phyloP scores from a whole-genome alignment of 2,329 filamentous ascomycete species.

The Elsinoe australis region DNA sequence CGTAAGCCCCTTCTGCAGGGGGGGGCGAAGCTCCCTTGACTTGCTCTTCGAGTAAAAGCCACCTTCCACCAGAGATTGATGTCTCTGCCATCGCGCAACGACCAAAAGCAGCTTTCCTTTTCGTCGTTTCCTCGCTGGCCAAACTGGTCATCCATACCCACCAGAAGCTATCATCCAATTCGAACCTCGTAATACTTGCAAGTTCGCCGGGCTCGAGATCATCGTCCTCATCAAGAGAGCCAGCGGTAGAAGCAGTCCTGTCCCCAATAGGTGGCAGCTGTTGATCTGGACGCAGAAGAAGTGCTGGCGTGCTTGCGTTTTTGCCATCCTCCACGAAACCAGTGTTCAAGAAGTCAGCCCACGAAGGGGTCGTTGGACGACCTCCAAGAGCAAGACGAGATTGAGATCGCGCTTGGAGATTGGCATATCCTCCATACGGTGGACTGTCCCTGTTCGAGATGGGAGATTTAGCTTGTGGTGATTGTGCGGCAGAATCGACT shows the following conservation, averaged over 20 bases:
- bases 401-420: slow-evolving; percentile 13
- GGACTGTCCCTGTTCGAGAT: slow-evolving; percentile 12
- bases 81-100: slow-evolving; percentile 91
- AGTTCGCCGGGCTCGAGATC: slow-evolving; percentile 84
- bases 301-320: slow-evolving; percentile 47
- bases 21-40: slow-evolving; percentile 86
- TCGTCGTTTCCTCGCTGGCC: slow-evolving; percentile 76
- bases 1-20: slow-evolving; percentile 75
- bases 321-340: slow-evolving; percentile 73
- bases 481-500: slow-evolving; percentile 14
- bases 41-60: slow-evolving; percentile 94
- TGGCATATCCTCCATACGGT: slow-evolving; percentile 5
- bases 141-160: slow-evolving; percentile 99
- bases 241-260: slow-evolving; percentile 34
- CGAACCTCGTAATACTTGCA: slow-evolving; percentile 77
- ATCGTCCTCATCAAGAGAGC: slow-evolving; percentile 62
- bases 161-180: slow-evolving; percentile 95
- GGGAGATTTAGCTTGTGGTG: slow-evolving; percentile 15
- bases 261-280: slow-evolving; percentile 75
- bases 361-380: slow-evolving; percentile 89
- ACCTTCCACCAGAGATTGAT: slow-evolving; percentile 67
- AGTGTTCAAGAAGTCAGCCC: slow-evolving; percentile 94
- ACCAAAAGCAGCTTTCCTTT: slow-evolving; percentile 87
- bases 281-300: slow-evolving; percentile 87
- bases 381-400: slow-evolving; percentile 34